Percentiles rank a stretch among this genome's conserved stretches.
Conservation (phyloP, 805 yeast species). For the Kodamaea kakaduensis region DNA sequence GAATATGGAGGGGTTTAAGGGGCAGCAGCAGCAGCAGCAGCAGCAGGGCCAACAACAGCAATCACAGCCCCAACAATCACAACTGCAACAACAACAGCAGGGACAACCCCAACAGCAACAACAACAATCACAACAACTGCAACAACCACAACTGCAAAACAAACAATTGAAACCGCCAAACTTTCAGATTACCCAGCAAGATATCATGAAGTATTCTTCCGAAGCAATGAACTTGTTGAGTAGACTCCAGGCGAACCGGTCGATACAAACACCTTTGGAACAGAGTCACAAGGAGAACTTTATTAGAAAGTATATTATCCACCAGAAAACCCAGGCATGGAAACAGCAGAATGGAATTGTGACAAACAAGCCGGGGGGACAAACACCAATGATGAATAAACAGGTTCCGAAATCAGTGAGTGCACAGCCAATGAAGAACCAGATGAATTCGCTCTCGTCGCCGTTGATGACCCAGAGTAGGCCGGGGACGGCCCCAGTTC, state of each 20-base stretch:
- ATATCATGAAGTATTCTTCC: slow-evolving; percentile 33
- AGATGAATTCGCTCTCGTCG: slow-evolving; percentile 15
- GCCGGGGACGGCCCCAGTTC: slow-evolving; percentile 3
- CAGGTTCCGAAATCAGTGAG: slow-evolving; percentile 1
- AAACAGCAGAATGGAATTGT: slow-evolving; percentile 25
- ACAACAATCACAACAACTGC: slow-evolving; percentile 2
- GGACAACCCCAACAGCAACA: slow-evolving; percentile 8
- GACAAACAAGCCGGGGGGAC: slow-evolving; percentile 5
- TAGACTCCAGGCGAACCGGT: slow-evolving; percentile 34
- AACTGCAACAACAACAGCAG: slow-evolving; percentile 20
- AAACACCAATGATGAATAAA: slow-evolving; percentile 9
- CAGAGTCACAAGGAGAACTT: slow-evolving; percentile 36
- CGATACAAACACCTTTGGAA: slow-evolving; percentile 33
- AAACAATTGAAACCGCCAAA: slow-evolving; percentile 23
- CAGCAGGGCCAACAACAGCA: slow-evolving; percentile 12
- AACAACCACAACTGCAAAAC: too few relatives aligned
- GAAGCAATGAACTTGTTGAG: slow-evolving; percentile 38
- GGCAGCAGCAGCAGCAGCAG: slow-evolving; percentile 13
- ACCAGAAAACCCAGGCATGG: slow-evolving; percentile 31
- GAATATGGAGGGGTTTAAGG: not conserved
- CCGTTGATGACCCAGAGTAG: slow-evolving; percentile 19
- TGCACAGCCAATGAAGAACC: slow-evolving; percentile 3
- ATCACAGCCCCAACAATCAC: slow-evolving; percentile 18
- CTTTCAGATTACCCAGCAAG: slow-evolving; percentile 35
- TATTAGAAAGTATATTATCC: slow-evolving; percentile 35